Evolutionary conservation across 2,329 filamentous ascomycete genomes (phyloP).

Genomic region (Phaeosphaeriaceae sp.): DNA sequence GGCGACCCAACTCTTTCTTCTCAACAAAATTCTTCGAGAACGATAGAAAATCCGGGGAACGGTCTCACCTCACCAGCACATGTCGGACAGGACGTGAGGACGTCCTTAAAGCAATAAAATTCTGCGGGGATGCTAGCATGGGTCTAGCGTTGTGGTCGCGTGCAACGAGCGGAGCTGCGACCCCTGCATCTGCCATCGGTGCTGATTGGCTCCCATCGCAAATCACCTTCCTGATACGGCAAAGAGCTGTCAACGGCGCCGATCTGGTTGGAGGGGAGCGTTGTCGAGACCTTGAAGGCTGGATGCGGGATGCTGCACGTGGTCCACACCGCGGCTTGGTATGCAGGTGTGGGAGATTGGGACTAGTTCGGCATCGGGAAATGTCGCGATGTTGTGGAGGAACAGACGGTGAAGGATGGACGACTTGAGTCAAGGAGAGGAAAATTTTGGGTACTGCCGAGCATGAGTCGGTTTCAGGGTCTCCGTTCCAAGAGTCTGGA

Average conservation of each 20-base stretch:
- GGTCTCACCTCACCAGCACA: slow-evolving; percentile 8
- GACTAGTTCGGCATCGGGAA: neutral
- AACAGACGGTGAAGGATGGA: neutral
- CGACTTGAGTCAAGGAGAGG: neutral
- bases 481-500: neutral
- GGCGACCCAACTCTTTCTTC: slow-evolving; percentile 1
- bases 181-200: slow-evolving; percentile 3
- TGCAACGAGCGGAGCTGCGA: slow-evolving; percentile 24
- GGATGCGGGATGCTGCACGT: neutral
- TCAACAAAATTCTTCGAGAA: neutral
- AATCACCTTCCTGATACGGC: slow-evolving; percentile 20
- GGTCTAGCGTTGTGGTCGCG: slow-evolving; percentile 24
- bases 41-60: slow-evolving; percentile 17
- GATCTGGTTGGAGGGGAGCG: neutral
- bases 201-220: slow-evolving; percentile 16
- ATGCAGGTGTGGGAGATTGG: neutral
- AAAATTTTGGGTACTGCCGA: neutral
- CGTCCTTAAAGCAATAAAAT: slow-evolving; percentile 29
- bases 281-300: neutral
- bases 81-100: slow-evolving; percentile 21
- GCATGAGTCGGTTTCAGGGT: neutral
- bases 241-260: neutral
- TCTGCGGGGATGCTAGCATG: slow-evolving; percentile 25
- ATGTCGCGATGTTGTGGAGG: neutral
- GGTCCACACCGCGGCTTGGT: neutral